phyloP scores from a whole-genome alignment of 768 basidiomycete genomes.

The Austroboletus eburneus region DNA sequence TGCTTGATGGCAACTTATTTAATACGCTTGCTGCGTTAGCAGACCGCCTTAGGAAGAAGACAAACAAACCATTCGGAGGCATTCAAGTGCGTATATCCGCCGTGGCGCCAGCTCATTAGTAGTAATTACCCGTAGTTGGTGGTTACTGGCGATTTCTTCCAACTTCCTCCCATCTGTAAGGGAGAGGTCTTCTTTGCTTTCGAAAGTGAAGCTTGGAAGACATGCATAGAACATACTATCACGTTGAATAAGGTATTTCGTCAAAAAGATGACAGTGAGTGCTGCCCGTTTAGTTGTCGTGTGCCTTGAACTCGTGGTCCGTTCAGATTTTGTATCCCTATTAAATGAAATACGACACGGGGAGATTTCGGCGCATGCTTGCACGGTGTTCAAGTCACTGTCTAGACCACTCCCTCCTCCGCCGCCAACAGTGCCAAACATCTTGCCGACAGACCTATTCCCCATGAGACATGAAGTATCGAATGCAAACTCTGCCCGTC shows the following conservation, averaged over 20 bases:
- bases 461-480: constrained; percentile 69
- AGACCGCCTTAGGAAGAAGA: constrained; percentile 45
- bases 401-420: constrained; percentile 27
- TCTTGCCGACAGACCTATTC: constrained; percentile 53
- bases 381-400: constrained; percentile 45
- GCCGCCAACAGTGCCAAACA: constrained; percentile 25
- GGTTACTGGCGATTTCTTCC: constrained; percentile 57
- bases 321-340: constrained; percentile 60
- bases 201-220: constrained; percentile 44
- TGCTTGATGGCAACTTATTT: constrained; percentile 62
- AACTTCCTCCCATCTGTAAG: constrained; percentile 52
- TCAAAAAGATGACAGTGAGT: constrained; percentile 65
- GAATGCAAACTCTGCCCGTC: constrained; percentile 52
- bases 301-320: not conserved
- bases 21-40: constrained; percentile 57
- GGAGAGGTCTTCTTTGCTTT: constrained; percentile 56
- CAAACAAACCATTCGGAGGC: constrained; percentile 55
- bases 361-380: constrained; percentile 42
- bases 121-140: constrained; percentile 39
- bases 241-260: constrained; percentile 71
- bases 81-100: constrained; percentile 45
- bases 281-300: not conserved
- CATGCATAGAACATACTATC: constrained; percentile 53
- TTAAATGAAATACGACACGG: constrained; percentile 77
- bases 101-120: not conserved